phyloP scores from a whole-genome alignment of 768 basidiomycete genomes.

The Mycena polygramma region DNA sequence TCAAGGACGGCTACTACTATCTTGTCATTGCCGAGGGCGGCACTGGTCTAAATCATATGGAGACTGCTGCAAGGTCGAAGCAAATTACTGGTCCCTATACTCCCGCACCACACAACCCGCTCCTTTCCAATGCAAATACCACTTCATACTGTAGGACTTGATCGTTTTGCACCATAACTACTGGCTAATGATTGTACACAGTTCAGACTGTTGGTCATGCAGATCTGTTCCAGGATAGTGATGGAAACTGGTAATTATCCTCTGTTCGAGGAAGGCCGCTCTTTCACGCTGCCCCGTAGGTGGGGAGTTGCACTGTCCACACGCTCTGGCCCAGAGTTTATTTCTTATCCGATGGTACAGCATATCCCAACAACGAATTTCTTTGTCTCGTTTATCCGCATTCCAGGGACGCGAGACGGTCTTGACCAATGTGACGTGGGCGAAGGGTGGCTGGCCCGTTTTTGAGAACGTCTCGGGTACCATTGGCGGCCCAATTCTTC shows the following conservation, averaged over 20 bases:
- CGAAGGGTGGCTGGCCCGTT: constrained; percentile 43
- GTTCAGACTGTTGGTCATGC: constrained; percentile 56
- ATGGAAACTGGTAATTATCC: constrained; percentile 48
- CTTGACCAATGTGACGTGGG: constrained; percentile 49
- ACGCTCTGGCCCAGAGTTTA: constrained; percentile 43
- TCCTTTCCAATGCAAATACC: constrained; percentile 46
- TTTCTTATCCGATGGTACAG: constrained; percentile 44
- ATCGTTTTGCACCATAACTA: too few species aligned
- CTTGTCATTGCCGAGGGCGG: constrained; percentile 54
- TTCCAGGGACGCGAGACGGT: constrained; percentile 52
- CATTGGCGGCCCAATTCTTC: constrained; percentile 42
- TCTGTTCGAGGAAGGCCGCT: constrained; percentile 18
- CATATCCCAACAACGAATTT: neutral
- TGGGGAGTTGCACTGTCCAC: constrained; percentile 45
- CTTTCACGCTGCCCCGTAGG: constrained; percentile 29
- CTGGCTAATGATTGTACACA: constrained; percentile 15
- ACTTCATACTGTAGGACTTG: constrained; percentile 34
- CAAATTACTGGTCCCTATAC: constrained; percentile 43
- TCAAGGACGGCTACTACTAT: constrained; percentile 50
- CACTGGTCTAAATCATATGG: constrained; percentile 45
- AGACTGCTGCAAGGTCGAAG: constrained; percentile 43
- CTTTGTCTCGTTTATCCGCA: neutral
- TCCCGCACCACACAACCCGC: constrained; percentile 42
- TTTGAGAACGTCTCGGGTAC: constrained; percentile 40
- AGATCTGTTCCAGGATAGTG: constrained; percentile 50